phyloP scores from a whole-genome alignment of 768 basidiomycete species.

The Amanita rimosa region DNA sequence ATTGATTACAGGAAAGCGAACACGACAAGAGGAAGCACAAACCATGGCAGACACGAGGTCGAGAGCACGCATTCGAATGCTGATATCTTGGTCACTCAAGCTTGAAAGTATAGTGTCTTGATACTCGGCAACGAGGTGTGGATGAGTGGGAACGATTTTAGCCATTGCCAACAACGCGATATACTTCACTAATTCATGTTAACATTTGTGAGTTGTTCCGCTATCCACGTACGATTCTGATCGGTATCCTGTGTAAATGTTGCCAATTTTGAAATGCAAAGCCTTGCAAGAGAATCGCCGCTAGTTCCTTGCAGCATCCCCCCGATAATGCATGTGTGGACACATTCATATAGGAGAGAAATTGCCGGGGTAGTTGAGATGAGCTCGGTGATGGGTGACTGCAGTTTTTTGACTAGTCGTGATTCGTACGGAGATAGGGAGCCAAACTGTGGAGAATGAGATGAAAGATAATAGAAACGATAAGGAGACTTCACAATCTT shows the following conservation, averaged over 20 bases:
- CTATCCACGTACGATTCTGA: slow-evolving; percentile 72
- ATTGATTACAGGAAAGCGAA: slow-evolving; percentile 2
- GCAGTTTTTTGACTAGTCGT: slow-evolving; percentile 87
- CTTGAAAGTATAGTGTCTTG: slow-evolving; percentile 86
- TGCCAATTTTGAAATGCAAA: slow-evolving; percentile 90
- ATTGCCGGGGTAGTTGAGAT: slow-evolving; percentile 95
- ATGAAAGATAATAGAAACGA: background rate
- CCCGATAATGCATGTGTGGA: slow-evolving; percentile 95
- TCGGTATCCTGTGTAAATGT: slow-evolving; percentile 87
- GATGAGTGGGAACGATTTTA: slow-evolving; percentile 90
- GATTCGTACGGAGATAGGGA: slow-evolving; percentile 86
- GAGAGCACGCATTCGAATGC: slow-evolving; percentile 91
- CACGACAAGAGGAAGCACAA: slow-evolving; percentile 11
- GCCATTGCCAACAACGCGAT: slow-evolving; percentile 92
- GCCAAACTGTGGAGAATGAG: slow-evolving; percentile 58
- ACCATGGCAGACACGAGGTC: slow-evolving; percentile 94
- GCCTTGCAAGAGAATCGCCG: slow-evolving; percentile 69
- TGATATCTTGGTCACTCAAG: slow-evolving; percentile 87
- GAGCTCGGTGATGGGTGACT: slow-evolving; percentile 88
- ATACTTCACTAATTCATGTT: slow-evolving; percentile 68
- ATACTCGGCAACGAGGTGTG: slow-evolving; percentile 82
- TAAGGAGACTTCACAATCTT: slow-evolving; percentile 56
- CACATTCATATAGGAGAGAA: slow-evolving; percentile 94
- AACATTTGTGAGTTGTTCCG: background rate
- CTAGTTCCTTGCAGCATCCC: slow-evolving; percentile 82